A percentile compares a stretch with the other conserved stretches of the same genome.
Evolutionary conservation across 1,139 yeast species (phyloP).

Genomic region (Kluyveromyces sp.): DNA sequence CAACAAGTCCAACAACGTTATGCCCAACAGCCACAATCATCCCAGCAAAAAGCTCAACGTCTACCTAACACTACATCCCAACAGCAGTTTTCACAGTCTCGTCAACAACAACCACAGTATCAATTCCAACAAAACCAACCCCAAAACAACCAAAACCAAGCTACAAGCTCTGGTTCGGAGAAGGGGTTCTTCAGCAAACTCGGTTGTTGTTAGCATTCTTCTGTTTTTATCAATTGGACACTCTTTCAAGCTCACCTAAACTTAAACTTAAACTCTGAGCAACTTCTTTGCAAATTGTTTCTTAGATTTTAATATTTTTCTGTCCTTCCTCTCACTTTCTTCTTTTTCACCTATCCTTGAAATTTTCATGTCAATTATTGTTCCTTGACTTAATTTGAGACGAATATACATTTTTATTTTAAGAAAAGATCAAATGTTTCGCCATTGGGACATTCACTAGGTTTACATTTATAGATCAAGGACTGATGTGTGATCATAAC

Average conservation of each 20-base stretch:
- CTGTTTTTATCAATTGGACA: not conserved
- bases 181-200: constrained; percentile 34
- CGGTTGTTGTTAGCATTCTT: constrained; percentile 30
- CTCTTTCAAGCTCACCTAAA: not conserved
- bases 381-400: too few relatives aligned
- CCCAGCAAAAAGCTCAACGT: constrained; percentile 16
- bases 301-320: too few relatives aligned
- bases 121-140: constrained; percentile 11
- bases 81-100: constrained; percentile 15
- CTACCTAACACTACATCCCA: constrained; percentile 13
- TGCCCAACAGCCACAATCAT: constrained; percentile 24
- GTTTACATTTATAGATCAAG: too few relatives aligned
- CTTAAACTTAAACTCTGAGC: not conserved
- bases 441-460: too few relatives aligned
- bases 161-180: constrained; percentile 25
- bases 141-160: constrained; percentile 9
- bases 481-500: too few relatives aligned
- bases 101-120: constrained; percentile 17
- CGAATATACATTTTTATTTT: too few relatives aligned
- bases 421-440: too few relatives aligned
- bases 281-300: too few relatives aligned
- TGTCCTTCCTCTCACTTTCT: too few relatives aligned
- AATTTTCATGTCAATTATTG: too few relatives aligned
- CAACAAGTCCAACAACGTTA: constrained; percentile 31
- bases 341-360: too few relatives aligned